Percentiles rank a stretch among this genome's conserved stretches.
These are phyloP conservation scores for Tillandsia fasciculata DNA, from an alignment of 176 grass and related monocot species.

Conservation along the genomic window DNA sequence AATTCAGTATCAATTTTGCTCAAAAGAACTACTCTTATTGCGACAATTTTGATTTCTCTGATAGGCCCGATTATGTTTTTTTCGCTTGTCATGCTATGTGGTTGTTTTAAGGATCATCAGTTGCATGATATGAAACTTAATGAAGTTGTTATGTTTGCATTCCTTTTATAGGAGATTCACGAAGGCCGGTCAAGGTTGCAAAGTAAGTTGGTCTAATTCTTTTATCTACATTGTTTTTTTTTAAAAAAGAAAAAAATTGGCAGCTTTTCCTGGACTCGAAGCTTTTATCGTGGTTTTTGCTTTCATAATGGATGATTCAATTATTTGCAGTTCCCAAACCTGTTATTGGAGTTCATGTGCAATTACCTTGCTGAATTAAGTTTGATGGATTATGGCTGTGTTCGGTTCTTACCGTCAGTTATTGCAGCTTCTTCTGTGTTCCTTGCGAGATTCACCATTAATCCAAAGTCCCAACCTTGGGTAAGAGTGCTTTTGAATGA, in stretches of 20 bases:
- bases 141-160: not conserved
- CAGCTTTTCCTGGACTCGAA: not conserved
- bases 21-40: not conserved
- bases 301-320: not conserved
- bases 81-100: not conserved
- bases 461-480: slow-evolving; percentile 43
- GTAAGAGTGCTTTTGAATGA: slow-evolving; percentile 19
- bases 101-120: not conserved
- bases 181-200: slow-evolving; percentile 20
- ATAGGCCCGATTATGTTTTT: not conserved
- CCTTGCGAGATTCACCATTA: slow-evolving; percentile 41
- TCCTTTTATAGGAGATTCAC: slow-evolving; percentile 37
- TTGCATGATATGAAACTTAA: not conserved
- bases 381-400: slow-evolving; percentile 40
- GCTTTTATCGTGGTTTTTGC: not conserved
- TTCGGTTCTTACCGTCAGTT: slow-evolving; percentile 43
- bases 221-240: not conserved
- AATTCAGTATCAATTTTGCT: not conserved
- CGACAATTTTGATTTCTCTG: too few relatives aligned
- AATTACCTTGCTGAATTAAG: slow-evolving; percentile 63
- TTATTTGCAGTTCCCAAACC: not conserved
- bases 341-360: slow-evolving; percentile 24
- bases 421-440: slow-evolving; percentile 51
- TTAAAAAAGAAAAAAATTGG: too few relatives aligned
- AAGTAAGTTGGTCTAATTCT: slow-evolving; percentile 27